Evolutionary conservation across 768 basidiomycete species (phyloP).

Genomic region (Amanita pseudoporphyria): DNA sequence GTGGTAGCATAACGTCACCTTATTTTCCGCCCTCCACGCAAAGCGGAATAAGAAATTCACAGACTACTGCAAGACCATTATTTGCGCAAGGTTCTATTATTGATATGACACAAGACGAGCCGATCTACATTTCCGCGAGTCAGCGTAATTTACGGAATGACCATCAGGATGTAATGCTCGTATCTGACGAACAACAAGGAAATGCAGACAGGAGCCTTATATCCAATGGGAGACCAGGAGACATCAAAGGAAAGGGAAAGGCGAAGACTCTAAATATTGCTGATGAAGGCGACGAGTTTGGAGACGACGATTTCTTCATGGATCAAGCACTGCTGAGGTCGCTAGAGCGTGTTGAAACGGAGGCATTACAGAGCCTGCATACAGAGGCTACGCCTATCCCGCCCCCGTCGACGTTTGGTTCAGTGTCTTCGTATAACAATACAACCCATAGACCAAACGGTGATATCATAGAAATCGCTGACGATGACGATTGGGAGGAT

Average conservation of each 20-base stretch:
- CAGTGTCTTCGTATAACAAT: neutral
- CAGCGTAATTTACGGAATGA: neutral
- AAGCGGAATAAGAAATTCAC: neutral
- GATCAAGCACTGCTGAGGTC: conserved; percentile 32
- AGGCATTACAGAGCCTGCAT: conserved; percentile 7
- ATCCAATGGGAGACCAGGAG: neutral
- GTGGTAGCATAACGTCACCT: neutral
- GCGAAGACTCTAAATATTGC: conserved; percentile 11
- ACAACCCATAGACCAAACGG: neutral
- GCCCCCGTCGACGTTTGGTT: neutral
- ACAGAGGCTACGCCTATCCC: neutral
- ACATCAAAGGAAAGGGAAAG: conserved; percentile 10
- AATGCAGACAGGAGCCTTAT: neutral
- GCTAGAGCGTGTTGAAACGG: conserved; percentile 24
- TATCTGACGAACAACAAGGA: too few relatives aligned
- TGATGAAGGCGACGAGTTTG: conserved; percentile 22
- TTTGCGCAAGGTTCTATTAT: neutral
- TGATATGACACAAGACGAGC: conserved; percentile 1
- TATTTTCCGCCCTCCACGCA: neutral
- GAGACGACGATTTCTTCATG: conserved; percentile 12
- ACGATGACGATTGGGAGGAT: conserved; percentile 7
- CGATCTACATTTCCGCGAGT: neutral
- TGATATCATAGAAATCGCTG: conserved; percentile 9
- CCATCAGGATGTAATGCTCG: neutral
- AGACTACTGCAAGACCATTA: neutral